Base-by-base conservation (phyloP, 2,329 filamentous ascomycete genomes). In the Dryadomyces quercivorus region DNA sequence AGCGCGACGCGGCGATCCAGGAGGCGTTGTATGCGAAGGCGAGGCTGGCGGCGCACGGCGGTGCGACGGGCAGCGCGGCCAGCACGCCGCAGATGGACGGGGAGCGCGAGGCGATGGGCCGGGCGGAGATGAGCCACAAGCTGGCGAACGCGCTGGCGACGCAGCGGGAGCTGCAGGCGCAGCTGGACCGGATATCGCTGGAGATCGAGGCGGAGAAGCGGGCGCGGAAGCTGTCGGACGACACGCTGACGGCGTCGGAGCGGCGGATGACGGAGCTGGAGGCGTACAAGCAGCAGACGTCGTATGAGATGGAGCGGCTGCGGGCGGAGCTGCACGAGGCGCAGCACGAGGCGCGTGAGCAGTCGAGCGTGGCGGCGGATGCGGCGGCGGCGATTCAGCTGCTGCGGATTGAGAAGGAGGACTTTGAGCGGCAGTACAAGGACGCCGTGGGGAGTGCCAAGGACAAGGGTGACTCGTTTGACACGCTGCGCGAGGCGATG, bases 1-100 rank as follows among this genome's bases (percentile, higher is more conserved):
- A 98, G 71, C 81, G 94, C 51, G 93, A 98, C 69, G 84, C 86
- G 44, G 93, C 93, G n/a, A 84, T 98, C 53, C 87, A 85, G 62
- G 94, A 98, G 70, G 93, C 93, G 1, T 86, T 93, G 0, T 97
- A 97, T 68, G 88, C 91, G 38, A 95, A 94, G 65, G 90, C 94
- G 2, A 96, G 89, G 65, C 74, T 96, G 52, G 91, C 91, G 34
- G 91, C 90, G 8, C 85, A 90, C 59, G 83, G 79, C 42, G 40
- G 10, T 21, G 4, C 26, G 4, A 31, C 26, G 26, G 77, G 82
- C 54, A 89, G 85, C 61, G 77, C 82, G 52, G 74, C 74, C 45
- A 76, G 75, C 63, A 77, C 81, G 44, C 71, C 85, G 55, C 75
- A 82, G 63, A 67, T 80, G 2, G 82, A 82, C 48, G 75, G 67